phyloP scores from a whole-genome alignment of 805 yeast genomes.

The Schwanniomyces vanrijiae region DNA sequence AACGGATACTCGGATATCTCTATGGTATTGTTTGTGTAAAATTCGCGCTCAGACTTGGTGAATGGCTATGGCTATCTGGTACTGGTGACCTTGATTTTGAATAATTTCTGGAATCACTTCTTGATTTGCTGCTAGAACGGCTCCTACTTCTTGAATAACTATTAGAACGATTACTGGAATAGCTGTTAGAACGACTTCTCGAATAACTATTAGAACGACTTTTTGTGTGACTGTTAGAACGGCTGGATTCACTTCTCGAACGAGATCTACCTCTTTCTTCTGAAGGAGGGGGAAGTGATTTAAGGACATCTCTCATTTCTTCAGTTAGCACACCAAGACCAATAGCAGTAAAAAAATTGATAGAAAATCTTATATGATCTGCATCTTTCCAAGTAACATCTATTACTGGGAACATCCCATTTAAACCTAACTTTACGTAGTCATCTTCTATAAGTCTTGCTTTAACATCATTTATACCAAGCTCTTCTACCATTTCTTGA shows the following conservation, averaged over 20 bases:
- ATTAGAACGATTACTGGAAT: conserved; percentile 13
- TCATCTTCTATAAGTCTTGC: conserved; percentile 50
- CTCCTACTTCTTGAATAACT: conserved; percentile 17
- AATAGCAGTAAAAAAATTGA: conserved; percentile 91
- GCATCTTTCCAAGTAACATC: conserved; percentile 32
- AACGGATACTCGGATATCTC: background rate
- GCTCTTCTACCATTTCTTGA: conserved; percentile 73
- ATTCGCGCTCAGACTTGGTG: background rate
- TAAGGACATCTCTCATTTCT: conserved; percentile 63
- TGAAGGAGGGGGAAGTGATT: conserved; percentile 23
- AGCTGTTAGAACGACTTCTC: conserved; percentile 12
- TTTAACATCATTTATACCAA: conserved; percentile 58
- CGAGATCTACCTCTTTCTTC: conserved; percentile 16
- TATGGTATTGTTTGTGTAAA: background rate
- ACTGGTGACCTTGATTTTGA: conserved; percentile 9
- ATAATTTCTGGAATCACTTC: conserved; percentile 10
- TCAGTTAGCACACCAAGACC: conserved; percentile 85
- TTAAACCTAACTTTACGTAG: conserved; percentile 46
- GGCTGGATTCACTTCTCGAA: conserved; percentile 11
- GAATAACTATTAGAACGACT: conserved; percentile 15
- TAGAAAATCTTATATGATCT: conserved; percentile 68
- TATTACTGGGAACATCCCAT: conserved; percentile 63
- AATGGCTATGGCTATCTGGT: background rate
- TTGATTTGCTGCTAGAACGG: conserved; percentile 12
- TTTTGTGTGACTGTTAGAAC: conserved; percentile 19